These are phyloP conservation scores for Meyerozyma carpophila DNA, from an alignment of 1,139 yeast species.

Conservation along the genomic window DNA sequence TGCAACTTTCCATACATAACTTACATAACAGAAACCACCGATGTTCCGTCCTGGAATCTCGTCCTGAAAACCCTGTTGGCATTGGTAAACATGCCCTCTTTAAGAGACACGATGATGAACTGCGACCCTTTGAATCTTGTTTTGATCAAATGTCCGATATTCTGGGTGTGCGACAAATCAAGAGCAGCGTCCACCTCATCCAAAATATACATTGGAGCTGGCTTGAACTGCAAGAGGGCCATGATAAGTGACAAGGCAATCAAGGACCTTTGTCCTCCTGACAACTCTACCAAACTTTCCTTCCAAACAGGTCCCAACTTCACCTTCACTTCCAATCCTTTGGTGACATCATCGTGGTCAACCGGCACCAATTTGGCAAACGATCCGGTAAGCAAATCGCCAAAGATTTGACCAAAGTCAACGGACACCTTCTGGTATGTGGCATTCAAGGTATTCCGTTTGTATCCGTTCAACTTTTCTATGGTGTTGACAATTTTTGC, in stretches of 20 bases:
- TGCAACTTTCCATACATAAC: not conserved
- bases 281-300: constrained; percentile 87
- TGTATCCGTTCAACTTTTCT: constrained; percentile 79
- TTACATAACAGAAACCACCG: constrained; percentile 69
- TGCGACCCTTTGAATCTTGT: constrained; percentile 94
- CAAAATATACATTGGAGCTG: constrained; percentile 96
- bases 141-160: constrained; percentile 92
- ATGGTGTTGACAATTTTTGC: constrained; percentile 86
- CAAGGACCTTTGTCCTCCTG: constrained; percentile 96
- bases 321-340: constrained; percentile 89
- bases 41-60: constrained; percentile 93
- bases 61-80: constrained; percentile 94
- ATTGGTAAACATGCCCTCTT: constrained; percentile 97
- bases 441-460: constrained; percentile 72
- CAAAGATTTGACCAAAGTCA: constrained; percentile 91
- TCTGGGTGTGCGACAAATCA: constrained; percentile 94
- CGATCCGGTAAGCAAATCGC: constrained; percentile 84
- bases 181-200: constrained; percentile 99
- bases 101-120: constrained; percentile 91
- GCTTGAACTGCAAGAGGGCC: constrained; percentile 89
- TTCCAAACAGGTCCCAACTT: constrained; percentile 93
- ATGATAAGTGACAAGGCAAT: constrained; percentile 86
- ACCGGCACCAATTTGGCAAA: constrained; percentile 85
- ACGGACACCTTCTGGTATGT: constrained; percentile 83
- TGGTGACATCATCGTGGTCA: constrained; percentile 75